phyloP scores from a whole-genome alignment of 805 yeast species.

The Zygotorulaspora chibaensis region DNA sequence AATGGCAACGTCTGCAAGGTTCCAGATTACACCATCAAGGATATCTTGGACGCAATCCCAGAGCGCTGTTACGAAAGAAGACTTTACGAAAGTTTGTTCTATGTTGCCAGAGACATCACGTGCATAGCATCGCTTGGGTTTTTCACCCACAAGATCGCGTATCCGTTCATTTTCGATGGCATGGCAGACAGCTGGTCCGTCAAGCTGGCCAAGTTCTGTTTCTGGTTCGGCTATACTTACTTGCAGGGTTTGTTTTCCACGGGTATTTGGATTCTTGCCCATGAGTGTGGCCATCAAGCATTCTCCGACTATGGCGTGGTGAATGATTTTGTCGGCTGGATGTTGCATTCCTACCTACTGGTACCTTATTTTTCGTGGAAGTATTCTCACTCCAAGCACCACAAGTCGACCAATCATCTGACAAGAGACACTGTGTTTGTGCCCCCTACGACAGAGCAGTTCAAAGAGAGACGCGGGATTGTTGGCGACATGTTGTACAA shows the following conservation, averaged over 20 bases:
- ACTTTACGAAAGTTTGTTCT: conserved; percentile 49
- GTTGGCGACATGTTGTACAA: conserved; percentile 47
- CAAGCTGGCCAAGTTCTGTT: conserved; percentile 42
- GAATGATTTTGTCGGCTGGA: conserved; percentile 80
- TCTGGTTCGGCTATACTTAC: conserved; percentile 56
- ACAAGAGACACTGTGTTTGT: conserved; percentile 82
- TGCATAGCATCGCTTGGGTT: conserved; percentile 47
- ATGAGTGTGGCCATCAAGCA: conserved; percentile 90
- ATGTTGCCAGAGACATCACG: conserved; percentile 63
- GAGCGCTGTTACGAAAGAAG: conserved; percentile 67
- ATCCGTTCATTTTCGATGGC: conserved; percentile 14
- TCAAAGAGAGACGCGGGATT: conserved; percentile 36
- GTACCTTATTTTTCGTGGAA: conserved; percentile 91
- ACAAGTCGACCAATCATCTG: conserved; percentile 83
- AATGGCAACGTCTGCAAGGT: conserved; percentile 63
- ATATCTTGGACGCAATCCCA: conserved; percentile 68
- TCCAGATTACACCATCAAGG: conserved; percentile 75
- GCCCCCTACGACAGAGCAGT: conserved; percentile 63
- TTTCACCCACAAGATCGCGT: conserved; percentile 32
- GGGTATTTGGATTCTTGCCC: conserved; percentile 83
- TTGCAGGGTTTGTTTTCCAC: conserved; percentile 64
- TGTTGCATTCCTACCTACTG: conserved; percentile 68
- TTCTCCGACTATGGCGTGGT: conserved; percentile 68
- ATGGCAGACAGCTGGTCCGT: conserved; percentile 2
- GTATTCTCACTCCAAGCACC: conserved; percentile 79